phyloP scores from a whole-genome alignment of 2,329 filamentous ascomycete species.

The Aspergillus costaricaensis region DNA sequence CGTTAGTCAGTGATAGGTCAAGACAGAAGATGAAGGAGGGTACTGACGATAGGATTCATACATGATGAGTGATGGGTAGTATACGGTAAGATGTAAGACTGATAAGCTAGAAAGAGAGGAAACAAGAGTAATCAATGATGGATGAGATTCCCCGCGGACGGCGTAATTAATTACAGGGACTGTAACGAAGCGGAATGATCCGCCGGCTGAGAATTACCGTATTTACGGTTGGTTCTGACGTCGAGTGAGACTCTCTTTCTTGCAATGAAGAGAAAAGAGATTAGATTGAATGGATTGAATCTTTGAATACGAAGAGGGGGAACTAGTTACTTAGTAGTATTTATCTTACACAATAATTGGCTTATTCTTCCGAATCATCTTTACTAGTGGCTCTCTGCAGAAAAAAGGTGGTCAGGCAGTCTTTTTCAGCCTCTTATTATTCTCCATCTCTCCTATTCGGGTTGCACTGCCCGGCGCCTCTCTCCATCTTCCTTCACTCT shows the following conservation, averaged over 20 bases:
- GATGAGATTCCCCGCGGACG: not conserved
- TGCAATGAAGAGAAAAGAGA: not conserved
- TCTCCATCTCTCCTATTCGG: slow-evolving; percentile 1
- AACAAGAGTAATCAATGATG: not conserved
- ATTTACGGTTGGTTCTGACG: slow-evolving; percentile 9
- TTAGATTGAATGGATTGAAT: not conserved
- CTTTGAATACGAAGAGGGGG: too few species aligned
- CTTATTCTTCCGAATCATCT: not conserved
- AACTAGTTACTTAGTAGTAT: too few species aligned
- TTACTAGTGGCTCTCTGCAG: not conserved
- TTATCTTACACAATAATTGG: not conserved
- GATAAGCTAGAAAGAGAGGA: too few species aligned
- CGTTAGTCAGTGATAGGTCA: slow-evolving; percentile 6
- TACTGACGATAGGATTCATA: slow-evolving; percentile 49
- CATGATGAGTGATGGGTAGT: slow-evolving; percentile 31
- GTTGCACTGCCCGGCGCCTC: slow-evolving; percentile 1
- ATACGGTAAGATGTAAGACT: not conserved
- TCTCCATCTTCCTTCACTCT: not conserved
- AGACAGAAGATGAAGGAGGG: not conserved
- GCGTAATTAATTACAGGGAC: slow-evolving; percentile 7
- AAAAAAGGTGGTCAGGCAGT: not conserved
- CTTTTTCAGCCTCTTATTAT: not conserved
- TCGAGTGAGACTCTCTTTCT: not conserved
- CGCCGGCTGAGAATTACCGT: slow-evolving; percentile 3
- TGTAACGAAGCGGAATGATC: slow-evolving; percentile 1